Conservation (phyloP, 2,329 filamentous ascomycete species). For the Fusarium foetens region DNA sequence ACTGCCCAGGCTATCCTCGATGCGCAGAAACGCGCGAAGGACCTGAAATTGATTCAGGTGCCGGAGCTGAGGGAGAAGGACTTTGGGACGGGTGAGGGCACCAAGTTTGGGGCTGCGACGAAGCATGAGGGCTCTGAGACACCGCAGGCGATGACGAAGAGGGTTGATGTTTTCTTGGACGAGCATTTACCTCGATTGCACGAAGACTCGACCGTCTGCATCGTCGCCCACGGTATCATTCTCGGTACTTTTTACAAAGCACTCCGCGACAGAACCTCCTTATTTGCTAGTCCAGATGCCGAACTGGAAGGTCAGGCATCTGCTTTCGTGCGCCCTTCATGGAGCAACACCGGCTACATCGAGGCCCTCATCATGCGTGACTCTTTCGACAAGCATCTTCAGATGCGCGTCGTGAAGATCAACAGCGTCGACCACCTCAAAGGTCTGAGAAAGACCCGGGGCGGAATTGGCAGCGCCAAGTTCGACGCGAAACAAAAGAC, state of each 20-base stretch:
- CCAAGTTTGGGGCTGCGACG: slow-evolving; percentile 57
- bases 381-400: slow-evolving; percentile 33
- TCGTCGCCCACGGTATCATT: slow-evolving; percentile 88
- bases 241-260: slow-evolving; percentile 74
- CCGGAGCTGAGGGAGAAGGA: slow-evolving; percentile 74
- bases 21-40: slow-evolving; percentile 56
- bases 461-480: slow-evolving; percentile 81
- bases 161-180: slow-evolving; percentile 74
- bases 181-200: slow-evolving; percentile 66
- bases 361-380: slow-evolving; percentile 46
- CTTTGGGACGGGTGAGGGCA: slow-evolving; percentile 77
- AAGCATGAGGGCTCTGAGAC: slow-evolving; percentile 70
- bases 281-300: slow-evolving; percentile 30
- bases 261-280: slow-evolving; percentile 64
- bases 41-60: slow-evolving; percentile 38
- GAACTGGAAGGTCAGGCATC: slow-evolving; percentile 17
- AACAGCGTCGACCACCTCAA: slow-evolving; percentile 78
- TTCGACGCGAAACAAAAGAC: slow-evolving; percentile 81
- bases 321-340: slow-evolving; percentile 47
- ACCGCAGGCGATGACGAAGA: slow-evolving; percentile 70
- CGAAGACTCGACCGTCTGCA: slow-evolving; percentile 16
- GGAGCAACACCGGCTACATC: slow-evolving; percentile 65
- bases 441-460: slow-evolving; percentile 80
- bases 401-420: slow-evolving; percentile 64
- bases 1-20: slow-evolving; percentile 75